Conservation (phyloP, 1,284 basidiomycete genomes). For the Mycena citricolor region DNA sequence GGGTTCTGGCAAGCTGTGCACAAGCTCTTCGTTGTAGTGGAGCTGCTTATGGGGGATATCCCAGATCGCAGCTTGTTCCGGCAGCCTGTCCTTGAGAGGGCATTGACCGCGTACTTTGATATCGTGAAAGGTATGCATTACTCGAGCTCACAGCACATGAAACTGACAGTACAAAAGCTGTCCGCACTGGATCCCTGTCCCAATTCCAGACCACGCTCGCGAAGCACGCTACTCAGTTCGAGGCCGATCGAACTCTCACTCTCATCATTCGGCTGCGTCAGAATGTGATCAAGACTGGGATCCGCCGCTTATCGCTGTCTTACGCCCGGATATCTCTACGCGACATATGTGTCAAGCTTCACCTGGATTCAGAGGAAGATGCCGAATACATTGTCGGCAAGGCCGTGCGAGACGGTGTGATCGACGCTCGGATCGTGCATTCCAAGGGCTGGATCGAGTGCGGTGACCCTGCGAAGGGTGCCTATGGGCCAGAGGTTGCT, state of each 20-base stretch:
- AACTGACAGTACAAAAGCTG: slow-evolving; percentile 73
- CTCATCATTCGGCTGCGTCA: slow-evolving; percentile 94
- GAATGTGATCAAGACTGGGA: slow-evolving; percentile 99
- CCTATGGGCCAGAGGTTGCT: slow-evolving; percentile 93
- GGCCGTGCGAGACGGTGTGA: slow-evolving; percentile 97
- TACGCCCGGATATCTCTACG: slow-evolving; percentile 95
- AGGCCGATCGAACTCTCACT: slow-evolving; percentile 87
- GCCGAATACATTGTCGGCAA: slow-evolving; percentile 99
- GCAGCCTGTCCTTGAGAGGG: slow-evolving; percentile 87
- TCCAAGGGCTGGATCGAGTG: slow-evolving; percentile 96
- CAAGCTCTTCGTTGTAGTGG: slow-evolving; percentile 94
- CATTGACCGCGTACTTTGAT: slow-evolving; percentile 91
- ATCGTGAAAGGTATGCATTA: slow-evolving; percentile 81
- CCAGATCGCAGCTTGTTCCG: slow-evolving; percentile 92
- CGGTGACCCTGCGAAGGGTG: slow-evolving; percentile 66
- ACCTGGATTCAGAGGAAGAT: slow-evolving; percentile 97
- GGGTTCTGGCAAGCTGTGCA: slow-evolving; percentile 96
- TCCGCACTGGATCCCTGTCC: slow-evolving; percentile 90
- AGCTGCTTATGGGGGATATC: slow-evolving; percentile 97
- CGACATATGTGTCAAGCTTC: slow-evolving; percentile 94
- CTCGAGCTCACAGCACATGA: not conserved
- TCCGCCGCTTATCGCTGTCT: slow-evolving; percentile 91
- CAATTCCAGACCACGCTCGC: slow-evolving; percentile 88
- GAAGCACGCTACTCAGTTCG: slow-evolving; percentile 78
- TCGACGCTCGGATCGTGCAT: slow-evolving; percentile 92